A percentile compares a stretch with the other conserved stretches of the same genome.
Conservation (phyloP, 768 basidiomycete species). For the Suillus placidus region DNA sequence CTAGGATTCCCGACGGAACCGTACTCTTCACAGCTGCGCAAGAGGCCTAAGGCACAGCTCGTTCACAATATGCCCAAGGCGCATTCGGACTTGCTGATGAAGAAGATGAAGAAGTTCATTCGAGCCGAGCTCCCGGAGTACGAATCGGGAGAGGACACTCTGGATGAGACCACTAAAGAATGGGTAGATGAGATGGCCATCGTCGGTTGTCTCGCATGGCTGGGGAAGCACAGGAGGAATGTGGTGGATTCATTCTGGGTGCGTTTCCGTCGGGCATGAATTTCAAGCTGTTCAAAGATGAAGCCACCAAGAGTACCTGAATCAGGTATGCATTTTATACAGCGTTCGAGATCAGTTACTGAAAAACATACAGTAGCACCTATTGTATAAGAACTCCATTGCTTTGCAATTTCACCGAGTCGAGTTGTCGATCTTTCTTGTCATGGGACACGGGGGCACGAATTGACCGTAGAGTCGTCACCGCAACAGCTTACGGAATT, state of each 20-base stretch:
- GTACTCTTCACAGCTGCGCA: neutral
- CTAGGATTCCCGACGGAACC: neutral
- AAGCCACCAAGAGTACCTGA: neutral
- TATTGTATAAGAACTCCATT: neutral
- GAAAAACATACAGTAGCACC: neutral
- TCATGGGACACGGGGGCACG: neutral
- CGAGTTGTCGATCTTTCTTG: neutral
- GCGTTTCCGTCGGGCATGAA: neutral
- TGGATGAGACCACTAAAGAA: neutral
- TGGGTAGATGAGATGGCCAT: slow-evolving; percentile 10
- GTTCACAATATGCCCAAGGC: slow-evolving; percentile 1
- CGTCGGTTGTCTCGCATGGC: slow-evolving; percentile 10
- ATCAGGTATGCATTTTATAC: neutral
- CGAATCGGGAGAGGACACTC: neutral
- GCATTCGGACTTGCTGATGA: slow-evolving; percentile 3
- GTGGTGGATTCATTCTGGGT: neutral
- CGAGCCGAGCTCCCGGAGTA: neutral
- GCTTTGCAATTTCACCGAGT: neutral
- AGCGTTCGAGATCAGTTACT: neutral
- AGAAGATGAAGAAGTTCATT: slow-evolving; percentile 2
- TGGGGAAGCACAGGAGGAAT: slow-evolving; percentile 13
- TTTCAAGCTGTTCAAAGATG: neutral
- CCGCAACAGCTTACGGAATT: neutral
- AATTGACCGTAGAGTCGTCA: neutral
- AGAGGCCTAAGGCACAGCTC: slow-evolving; percentile 5